These are phyloP conservation scores for Casaregolazyma lundiana DNA, from an alignment of 1,139 yeast species.

Conservation along the genomic window DNA sequence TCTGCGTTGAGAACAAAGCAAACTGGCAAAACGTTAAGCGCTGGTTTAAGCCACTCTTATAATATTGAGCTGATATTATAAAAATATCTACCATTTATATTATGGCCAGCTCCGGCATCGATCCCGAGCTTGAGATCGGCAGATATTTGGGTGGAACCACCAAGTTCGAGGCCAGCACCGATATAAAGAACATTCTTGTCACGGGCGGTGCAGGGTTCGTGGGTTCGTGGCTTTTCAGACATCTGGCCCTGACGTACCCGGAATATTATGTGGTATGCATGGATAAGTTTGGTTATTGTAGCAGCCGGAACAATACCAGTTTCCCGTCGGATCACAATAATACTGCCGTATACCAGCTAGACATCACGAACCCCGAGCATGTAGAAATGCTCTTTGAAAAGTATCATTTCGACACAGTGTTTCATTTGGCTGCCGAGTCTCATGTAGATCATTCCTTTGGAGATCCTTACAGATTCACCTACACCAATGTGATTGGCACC, in stretches of 20 bases:
- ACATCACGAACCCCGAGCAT: conserved; percentile 34
- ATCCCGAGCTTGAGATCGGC: too few relatives aligned
- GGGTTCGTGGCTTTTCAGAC: conserved; percentile 39
- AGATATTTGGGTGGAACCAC: conserved; percentile 13
- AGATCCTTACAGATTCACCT: conserved; percentile 44
- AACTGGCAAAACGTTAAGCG: too few relatives aligned
- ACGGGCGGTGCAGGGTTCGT: conserved; percentile 62
- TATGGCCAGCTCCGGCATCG: not conserved
- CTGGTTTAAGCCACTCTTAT: too few relatives aligned
- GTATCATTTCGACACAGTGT: conserved; percentile 36
- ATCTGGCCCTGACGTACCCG: conserved; percentile 40
- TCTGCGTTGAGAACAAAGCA: not conserved
- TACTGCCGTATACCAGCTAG: conserved; percentile 36
- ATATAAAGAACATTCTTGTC: conserved; percentile 37
- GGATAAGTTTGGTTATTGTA: conserved; percentile 43
- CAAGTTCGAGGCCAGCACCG: conserved; percentile 20
- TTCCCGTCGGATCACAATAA: conserved; percentile 27
- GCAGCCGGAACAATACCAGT: conserved; percentile 26
- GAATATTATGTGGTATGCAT: conserved; percentile 42
- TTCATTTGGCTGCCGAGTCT: conserved; percentile 58
- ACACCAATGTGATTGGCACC: conserved; percentile 47
- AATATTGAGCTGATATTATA: too few relatives aligned
- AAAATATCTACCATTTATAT: not conserved
- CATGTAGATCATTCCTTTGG: conserved; percentile 53
- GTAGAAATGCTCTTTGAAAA: conserved; percentile 25